These are phyloP conservation scores for Mycena alexandri DNA, from an alignment of 768 basidiomycete species.

Conservation along the genomic window DNA sequence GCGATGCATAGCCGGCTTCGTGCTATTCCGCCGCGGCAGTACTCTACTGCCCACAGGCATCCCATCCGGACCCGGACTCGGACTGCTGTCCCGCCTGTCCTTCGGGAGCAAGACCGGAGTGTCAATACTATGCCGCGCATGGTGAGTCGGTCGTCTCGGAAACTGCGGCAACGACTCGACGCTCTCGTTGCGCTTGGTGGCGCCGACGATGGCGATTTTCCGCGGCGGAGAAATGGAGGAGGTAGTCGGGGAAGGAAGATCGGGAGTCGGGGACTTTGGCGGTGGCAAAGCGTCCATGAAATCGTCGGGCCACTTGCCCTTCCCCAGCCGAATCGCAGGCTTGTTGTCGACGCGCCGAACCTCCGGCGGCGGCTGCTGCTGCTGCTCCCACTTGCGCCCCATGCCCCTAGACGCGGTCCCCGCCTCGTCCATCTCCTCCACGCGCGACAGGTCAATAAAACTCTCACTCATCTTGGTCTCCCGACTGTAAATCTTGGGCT, in stretches of 20 bases:
- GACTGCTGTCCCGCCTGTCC: conserved; percentile 70
- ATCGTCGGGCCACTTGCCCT: conserved; percentile 89
- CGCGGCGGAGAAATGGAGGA: conserved; percentile 61
- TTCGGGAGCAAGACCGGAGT: conserved; percentile 61
- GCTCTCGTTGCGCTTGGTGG: conserved; percentile 58
- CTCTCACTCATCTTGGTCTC: conserved; percentile 76
- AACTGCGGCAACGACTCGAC: conserved; percentile 61
- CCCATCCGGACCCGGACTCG: conserved; percentile 60
- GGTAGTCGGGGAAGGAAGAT: conserved; percentile 45
- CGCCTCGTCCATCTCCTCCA: conserved; percentile 42
- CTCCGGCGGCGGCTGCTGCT: conserved; percentile 29
- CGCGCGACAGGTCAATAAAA: conserved; percentile 36
- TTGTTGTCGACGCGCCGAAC: conserved; percentile 48
- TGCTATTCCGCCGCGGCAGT: conserved; percentile 69
- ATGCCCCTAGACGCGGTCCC: conserved; percentile 41
- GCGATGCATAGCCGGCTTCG: conserved; percentile 59
- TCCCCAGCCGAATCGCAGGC: conserved; percentile 69
- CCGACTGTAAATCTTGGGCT: conserved; percentile 50
- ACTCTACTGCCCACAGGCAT: conserved; percentile 44
- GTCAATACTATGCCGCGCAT: conserved; percentile 76
- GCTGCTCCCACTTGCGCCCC: conserved; percentile 38
- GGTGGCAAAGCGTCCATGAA: conserved; percentile 72
- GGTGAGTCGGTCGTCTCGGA: conserved; percentile 72
- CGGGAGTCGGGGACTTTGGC: conserved; percentile 45
- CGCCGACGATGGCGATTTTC: conserved; percentile 68